Conservation (phyloP, 169 alveolate genomes). For the Babesia ovata region DNA sequence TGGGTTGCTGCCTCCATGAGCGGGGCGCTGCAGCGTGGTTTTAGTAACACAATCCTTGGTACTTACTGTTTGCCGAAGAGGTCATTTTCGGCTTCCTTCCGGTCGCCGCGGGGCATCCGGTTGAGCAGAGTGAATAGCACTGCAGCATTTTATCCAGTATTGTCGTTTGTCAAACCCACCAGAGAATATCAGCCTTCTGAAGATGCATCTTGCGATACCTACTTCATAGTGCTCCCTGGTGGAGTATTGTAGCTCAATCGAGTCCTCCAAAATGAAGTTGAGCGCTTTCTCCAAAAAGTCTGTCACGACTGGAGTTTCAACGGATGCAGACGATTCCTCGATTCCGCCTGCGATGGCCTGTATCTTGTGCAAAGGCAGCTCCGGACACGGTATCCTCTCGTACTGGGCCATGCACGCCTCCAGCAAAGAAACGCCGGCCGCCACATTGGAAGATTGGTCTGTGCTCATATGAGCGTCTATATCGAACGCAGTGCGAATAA, state of each 20-base stretch:
- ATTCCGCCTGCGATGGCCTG: background rate
- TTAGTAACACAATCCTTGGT: background rate
- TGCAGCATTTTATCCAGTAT: background rate
- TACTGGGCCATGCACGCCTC: slow-evolving; percentile 14
- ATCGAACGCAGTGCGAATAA: background rate
- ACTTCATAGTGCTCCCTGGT: slow-evolving; percentile 24
- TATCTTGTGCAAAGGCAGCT: background rate
- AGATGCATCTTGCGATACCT: slow-evolving; percentile 14
- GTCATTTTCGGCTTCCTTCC: slow-evolving; percentile 25
- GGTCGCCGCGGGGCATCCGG: slow-evolving; percentile 16
- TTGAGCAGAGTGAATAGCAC: slow-evolving; percentile 40
- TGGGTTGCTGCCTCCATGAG: slow-evolving; percentile 9
- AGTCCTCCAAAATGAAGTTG: background rate
- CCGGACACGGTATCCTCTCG: background rate
- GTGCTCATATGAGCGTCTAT: background rate
- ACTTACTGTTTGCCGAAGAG: slow-evolving; percentile 36
- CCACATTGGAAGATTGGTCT: slow-evolving; percentile 3
- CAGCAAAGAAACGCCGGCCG: background rate
- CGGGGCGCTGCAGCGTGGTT: background rate
- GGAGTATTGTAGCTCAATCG: slow-evolving; percentile 1
- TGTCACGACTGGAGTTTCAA: background rate
- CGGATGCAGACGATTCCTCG: background rate
- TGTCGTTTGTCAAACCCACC: background rate
- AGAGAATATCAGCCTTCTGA: slow-evolving; percentile 36
- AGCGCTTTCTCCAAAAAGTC: slow-evolving; percentile 24